These are phyloP conservation scores for Oryza punctata DNA, from an alignment of 176 grass and related monocot genomes.

Conservation along the genomic window DNA sequence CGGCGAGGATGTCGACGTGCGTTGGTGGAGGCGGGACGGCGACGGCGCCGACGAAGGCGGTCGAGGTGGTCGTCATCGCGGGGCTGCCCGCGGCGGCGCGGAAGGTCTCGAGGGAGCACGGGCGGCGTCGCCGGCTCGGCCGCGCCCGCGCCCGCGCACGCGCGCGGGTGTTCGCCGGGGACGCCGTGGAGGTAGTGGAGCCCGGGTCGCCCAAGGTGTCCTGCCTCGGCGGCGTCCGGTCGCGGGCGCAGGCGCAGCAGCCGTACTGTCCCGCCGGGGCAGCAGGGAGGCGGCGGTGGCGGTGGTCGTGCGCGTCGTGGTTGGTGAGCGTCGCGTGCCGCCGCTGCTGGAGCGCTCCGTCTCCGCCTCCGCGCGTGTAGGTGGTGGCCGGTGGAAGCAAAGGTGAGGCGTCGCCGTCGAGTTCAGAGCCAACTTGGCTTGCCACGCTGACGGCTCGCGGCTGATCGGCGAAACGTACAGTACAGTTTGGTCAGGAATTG, in stretches of 20 bases:
- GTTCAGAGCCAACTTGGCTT: neutral
- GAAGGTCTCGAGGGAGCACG: slow-evolving; percentile 5
- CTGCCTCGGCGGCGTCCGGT: slow-evolving; percentile 35
- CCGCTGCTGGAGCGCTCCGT: neutral
- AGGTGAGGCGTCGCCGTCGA: neutral
- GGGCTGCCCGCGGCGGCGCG: slow-evolving; percentile 9
- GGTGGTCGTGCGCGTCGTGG: slow-evolving; percentile 2
- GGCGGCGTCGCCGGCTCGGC: neutral
- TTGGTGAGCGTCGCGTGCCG: neutral
- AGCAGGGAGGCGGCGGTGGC: neutral
- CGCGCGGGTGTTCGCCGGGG: slow-evolving; percentile 39
- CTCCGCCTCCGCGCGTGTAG: neutral
- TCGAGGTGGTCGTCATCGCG: slow-evolving; percentile 23
- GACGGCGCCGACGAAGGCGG: neutral
- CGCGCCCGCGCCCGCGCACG: neutral
- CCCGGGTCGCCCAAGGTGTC: slow-evolving; percentile 50
- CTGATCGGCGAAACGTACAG: too few relatives aligned
- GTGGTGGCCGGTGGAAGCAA: neutral
- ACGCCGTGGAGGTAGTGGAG: neutral
- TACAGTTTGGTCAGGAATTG: too few relatives aligned
- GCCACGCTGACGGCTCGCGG: too few relatives aligned
- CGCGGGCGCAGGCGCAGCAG: neutral
- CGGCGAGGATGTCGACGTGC: neutral
- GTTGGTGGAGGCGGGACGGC: neutral
- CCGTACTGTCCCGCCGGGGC: neutral